A percentile compares a stretch with the other conserved stretches of the same genome.
Evolutionary conservation across 2,329 filamentous ascomycete genomes (phyloP).

Genomic region (Stachybotrys chartarum): DNA sequence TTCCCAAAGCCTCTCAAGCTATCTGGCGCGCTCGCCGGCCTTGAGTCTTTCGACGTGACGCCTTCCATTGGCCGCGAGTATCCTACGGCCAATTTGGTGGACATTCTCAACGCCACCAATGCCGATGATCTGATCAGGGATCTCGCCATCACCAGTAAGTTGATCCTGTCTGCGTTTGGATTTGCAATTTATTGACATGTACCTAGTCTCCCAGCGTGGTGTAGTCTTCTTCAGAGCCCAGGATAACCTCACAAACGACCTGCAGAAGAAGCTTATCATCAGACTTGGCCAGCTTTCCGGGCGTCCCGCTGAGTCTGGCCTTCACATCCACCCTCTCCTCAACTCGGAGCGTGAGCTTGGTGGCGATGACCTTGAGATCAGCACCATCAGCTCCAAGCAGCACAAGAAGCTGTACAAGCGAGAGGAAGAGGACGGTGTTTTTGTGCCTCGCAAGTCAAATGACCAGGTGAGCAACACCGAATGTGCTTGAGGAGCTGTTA

Average conservation of each 20-base stretch:
- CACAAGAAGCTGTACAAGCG: conserved; percentile 40
- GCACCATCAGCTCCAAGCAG: conserved; percentile 50
- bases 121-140: conserved; percentile 58
- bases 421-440: conserved; percentile 16
- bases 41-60: conserved; percentile 51
- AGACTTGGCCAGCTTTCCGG: conserved; percentile 51
- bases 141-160: conserved; percentile 56
- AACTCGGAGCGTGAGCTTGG: conserved; percentile 47
- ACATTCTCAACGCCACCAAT: conserved; percentile 54
- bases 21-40: conserved; percentile 42
- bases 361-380: conserved; percentile 52
- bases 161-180: no score
- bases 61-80: conserved; percentile 58
- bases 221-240: conserved; percentile 66
- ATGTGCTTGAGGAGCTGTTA: no score
- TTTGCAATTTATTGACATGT: background rate
- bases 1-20: conserved; percentile 35
- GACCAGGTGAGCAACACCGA: no score
- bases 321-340: conserved; percentile 55
- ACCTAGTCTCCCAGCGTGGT: conserved; percentile 56
- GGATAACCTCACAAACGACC: conserved; percentile 50
- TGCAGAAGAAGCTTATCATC: conserved; percentile 59
- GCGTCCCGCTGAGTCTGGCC: conserved; percentile 44
- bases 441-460: no score
- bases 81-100: conserved; percentile 48